Base-by-base conservation (phyloP, 2,329 filamentous ascomycete species). In the Xylaria sp. region DNA sequence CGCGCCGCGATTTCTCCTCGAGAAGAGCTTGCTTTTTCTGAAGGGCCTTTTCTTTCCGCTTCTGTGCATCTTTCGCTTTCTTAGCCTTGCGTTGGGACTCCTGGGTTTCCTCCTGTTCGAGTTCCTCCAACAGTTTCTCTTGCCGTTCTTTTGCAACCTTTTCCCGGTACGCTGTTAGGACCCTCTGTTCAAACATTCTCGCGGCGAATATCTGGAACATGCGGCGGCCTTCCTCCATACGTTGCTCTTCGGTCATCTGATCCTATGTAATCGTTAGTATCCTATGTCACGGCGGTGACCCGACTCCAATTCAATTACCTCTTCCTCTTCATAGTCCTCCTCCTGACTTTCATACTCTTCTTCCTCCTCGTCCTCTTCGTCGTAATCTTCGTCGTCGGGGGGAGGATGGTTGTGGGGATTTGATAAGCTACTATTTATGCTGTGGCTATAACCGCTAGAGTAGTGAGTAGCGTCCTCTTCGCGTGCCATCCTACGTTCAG, bases 121-220 rank as follows among this genome's bases (percentile, higher is more conserved):
- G 82, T 76, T 99, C 95, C 74, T 97, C 91, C 25, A 99, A 83
- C 21, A 99, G 87, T 75, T 93, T 93, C 72, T 91, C 85, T 73
- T 97, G 94, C 27, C 95, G 91, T 78, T 99, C 94, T 70, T 90
- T 88, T 17, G 95, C 92, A 3, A 99, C 94, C 76, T 97, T 97
- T 79, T 98, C 94, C 76, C 93, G 91, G 78, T 99, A 99, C n/a
- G 95, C 95, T 41, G 91, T 94, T 61, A 99, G 83, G 21, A 99
- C 95, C 66, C 95, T 86, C 76, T 99, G 95, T 79, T 99, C 95
- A 76, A 99, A 99, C 95, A 99, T 99, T 66, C 95, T 89, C 60
- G 95, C 95, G 63, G 95, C 95, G 77, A 99, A 99, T 76, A 99
- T 98, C 76, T 99, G 95, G 75, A 99, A 99, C 95, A 99, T 99